phyloP scores from a whole-genome alignment of 805 yeast species.

The Yamadazyma phyllophila region DNA sequence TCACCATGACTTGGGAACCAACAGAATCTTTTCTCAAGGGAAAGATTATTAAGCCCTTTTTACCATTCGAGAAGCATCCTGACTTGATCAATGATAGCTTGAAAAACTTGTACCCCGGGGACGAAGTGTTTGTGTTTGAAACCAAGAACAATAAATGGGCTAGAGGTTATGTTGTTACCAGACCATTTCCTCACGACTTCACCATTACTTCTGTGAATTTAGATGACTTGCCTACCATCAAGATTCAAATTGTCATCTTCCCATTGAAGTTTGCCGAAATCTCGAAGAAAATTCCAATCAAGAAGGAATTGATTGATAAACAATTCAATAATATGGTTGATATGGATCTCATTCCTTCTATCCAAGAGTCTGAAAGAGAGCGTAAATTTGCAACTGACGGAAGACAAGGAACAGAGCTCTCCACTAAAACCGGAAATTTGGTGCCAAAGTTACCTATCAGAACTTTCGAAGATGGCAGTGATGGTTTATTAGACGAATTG shows the following conservation, averaged over 20 bases:
- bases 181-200: constrained; percentile 71
- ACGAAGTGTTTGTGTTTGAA: constrained; percentile 74
- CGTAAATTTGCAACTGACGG: constrained; percentile 23
- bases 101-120: constrained; percentile 68
- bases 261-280: constrained; percentile 57
- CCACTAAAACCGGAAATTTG: constrained; percentile 1
- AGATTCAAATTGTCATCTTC: constrained; percentile 53
- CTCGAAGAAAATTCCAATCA: constrained; percentile 41
- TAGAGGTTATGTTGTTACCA: constrained; percentile 68
- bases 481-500: constrained; percentile 51
- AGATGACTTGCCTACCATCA: constrained; percentile 61
- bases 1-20: constrained; percentile 36
- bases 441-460: constrained; percentile 57
- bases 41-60: constrained; percentile 36
- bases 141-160: constrained; percentile 64
- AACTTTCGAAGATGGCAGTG: constrained; percentile 33
- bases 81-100: constrained; percentile 36
- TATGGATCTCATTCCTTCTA: constrained; percentile 26
- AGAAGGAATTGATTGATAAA: constrained; percentile 23
- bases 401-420: constrained; percentile 3
- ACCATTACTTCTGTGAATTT: constrained; percentile 57
- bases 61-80: constrained; percentile 43
- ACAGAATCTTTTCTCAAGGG: constrained; percentile 37
- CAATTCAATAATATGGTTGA: constrained; percentile 27
- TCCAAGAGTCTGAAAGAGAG: constrained; percentile 30